phyloP scores from a whole-genome alignment of 345 rosid species.

The Murraya koenigii region DNA sequence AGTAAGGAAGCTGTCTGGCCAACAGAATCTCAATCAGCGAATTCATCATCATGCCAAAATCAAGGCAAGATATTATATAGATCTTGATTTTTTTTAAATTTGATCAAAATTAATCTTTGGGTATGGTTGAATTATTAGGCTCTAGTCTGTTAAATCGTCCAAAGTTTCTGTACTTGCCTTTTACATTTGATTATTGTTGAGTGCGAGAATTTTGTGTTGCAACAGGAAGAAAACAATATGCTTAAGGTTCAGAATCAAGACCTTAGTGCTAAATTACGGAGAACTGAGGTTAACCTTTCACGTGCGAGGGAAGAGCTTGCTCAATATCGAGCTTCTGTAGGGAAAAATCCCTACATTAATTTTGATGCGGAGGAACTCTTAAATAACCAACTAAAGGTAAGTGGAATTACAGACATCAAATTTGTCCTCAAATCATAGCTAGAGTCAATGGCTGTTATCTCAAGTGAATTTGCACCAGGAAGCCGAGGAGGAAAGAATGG shows the following conservation, averaged over 20 bases:
- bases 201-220: conserved; percentile 3
- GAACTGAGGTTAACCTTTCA: conserved; percentile 50
- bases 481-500: conserved; percentile 63
- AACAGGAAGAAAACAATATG: conserved; percentile 86
- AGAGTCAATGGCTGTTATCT: conserved; percentile 5
- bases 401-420: not conserved
- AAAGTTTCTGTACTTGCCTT: not conserved
- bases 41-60: conserved; percentile 88
- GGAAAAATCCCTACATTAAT: conserved; percentile 44
- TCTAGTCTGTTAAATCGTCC: not conserved
- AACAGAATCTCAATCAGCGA: conserved; percentile 86
- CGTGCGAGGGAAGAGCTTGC: conserved; percentile 84
- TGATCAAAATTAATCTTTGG: not conserved
- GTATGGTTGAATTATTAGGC: not conserved
- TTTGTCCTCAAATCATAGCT: not conserved
- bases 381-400: conserved; percentile 56
- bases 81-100: not conserved
- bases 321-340: conserved; percentile 59
- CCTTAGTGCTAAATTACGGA: conserved; percentile 55
- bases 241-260: conserved; percentile 78
- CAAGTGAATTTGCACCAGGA: conserved; percentile 40
- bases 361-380: conserved; percentile 56
- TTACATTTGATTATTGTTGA: not conserved
- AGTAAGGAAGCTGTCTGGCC: conserved; percentile 70
- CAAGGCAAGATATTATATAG: conserved; percentile 57